phyloP scores from a whole-genome alignment of 352 stramenopile species.

The Phytophthora litchii region DNA sequence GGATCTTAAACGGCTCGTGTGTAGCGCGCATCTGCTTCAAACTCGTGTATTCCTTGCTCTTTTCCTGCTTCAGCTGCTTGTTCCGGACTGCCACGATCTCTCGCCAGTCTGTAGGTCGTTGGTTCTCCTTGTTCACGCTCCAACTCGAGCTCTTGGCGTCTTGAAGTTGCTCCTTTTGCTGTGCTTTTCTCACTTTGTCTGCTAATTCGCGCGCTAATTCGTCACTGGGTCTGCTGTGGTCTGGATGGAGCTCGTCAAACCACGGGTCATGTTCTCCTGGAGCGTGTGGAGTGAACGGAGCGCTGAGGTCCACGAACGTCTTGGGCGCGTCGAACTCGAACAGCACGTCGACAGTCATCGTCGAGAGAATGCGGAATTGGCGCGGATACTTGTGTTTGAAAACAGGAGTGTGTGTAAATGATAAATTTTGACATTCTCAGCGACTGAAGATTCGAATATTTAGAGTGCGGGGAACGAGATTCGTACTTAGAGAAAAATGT shows the following conservation, averaged over 20 bases:
- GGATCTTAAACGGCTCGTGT: constrained; percentile 31
- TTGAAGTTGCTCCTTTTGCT: constrained; percentile 21
- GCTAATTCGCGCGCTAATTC: constrained; percentile 50
- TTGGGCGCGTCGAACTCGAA: constrained; percentile 83
- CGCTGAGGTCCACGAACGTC: constrained; percentile 58
- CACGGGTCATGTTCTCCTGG: constrained; percentile 53
- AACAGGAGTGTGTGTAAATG: constrained; percentile 1
- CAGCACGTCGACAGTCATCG: constrained; percentile 48
- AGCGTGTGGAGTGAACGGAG: constrained; percentile 16
- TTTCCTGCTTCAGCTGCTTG: constrained; percentile 14
- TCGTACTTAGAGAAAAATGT: too few species aligned
- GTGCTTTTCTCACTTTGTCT: constrained; percentile 13
- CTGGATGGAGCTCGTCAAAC: constrained; percentile 61
- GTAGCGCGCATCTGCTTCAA: constrained; percentile 27
- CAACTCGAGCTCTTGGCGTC: constrained; percentile 4
- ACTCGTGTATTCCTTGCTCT: constrained; percentile 19
- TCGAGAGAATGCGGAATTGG: constrained; percentile 25
- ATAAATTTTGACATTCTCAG: background rate
- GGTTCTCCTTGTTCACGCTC: constrained; percentile 45
- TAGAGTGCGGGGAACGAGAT: too few species aligned
- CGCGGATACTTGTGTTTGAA: constrained; percentile 5
- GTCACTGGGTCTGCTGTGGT: constrained; percentile 65
- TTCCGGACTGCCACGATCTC: constrained; percentile 9
- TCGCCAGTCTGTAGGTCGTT: constrained; percentile 14
- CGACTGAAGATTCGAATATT: too few species aligned